Evolutionary conservation across 2,329 filamentous ascomycete species (phyloP).

Genomic region (Sporothrix protearum): DNA sequence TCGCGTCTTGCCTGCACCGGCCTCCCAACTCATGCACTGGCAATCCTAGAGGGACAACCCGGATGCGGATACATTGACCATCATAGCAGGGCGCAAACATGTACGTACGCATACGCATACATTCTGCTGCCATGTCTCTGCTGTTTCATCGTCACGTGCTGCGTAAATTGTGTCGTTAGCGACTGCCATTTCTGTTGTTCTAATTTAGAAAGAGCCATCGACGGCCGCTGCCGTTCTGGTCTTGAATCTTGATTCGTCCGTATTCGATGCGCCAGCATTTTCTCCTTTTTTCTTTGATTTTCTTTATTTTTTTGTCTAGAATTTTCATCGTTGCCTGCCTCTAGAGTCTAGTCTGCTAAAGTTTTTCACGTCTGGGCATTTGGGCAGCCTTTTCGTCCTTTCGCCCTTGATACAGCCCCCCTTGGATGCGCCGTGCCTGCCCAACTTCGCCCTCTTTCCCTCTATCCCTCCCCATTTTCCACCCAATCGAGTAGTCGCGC

Average conservation of each 20-base stretch:
- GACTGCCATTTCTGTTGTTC: neutral
- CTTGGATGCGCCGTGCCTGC: conserved; percentile 12
- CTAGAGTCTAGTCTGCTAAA: neutral
- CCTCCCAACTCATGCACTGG: conserved; percentile 11
- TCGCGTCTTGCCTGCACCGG: neutral
- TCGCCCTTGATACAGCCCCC: neutral
- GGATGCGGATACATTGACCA: conserved; percentile 13
- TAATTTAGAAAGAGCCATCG: conserved; percentile 14
- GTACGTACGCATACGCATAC: too few species aligned
- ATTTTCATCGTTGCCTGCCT: neutral
- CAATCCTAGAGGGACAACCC: conserved; percentile 16
- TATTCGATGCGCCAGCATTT: neutral
- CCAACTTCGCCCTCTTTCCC: conserved; percentile 6
- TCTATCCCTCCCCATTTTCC: neutral
- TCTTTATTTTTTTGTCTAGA: neutral
- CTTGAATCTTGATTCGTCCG: neutral
- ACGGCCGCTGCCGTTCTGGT: conserved; percentile 18
- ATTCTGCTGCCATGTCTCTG: too few species aligned
- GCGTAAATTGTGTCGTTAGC: neutral
- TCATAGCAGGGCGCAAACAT: neutral
- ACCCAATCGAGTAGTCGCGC: neutral
- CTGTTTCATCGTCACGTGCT: neutral
- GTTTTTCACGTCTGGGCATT: neutral
- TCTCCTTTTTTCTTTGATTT: neutral
- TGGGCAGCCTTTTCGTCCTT: neutral